Conservation (phyloP, 2,329 filamentous ascomycete species). For the Microcyclosporella mali region DNA sequence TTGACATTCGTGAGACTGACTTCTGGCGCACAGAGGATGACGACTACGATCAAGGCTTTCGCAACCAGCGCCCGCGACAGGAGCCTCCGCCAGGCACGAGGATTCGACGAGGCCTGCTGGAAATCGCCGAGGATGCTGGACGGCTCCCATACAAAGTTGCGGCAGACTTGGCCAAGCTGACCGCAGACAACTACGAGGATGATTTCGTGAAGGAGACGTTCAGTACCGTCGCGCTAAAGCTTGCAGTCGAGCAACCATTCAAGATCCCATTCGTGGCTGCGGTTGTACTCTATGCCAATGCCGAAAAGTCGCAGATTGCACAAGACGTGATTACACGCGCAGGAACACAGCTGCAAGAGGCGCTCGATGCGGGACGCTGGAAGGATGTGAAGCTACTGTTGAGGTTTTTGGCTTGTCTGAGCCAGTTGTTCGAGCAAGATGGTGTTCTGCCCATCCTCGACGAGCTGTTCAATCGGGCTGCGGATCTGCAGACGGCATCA, state of each 20-base stretch:
- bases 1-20: constrained; percentile 2
- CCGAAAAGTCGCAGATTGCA: constrained; percentile 67
- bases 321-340: constrained; percentile 62
- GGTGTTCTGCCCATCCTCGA: constrained; percentile 80
- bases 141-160: constrained; percentile 75
- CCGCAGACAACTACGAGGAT: constrained; percentile 81
- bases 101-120: constrained; percentile 70
- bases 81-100: constrained; percentile 59
- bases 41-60: constrained; percentile 65
- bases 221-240: constrained; percentile 65
- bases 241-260: constrained; percentile 86
- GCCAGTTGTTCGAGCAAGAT: constrained; percentile 71
- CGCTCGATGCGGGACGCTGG: constrained; percentile 71
- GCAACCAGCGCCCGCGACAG: constrained; percentile 66
- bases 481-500: constrained; percentile 85
- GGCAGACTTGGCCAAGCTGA: constrained; percentile 64
- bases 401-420: constrained; percentile 82
- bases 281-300: constrained; percentile 73
- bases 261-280: constrained; percentile 95
- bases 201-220: constrained; percentile 69
- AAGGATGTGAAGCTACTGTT: constrained; percentile 84
- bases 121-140: constrained; percentile 74
- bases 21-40: constrained; percentile 58
- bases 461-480: constrained; percentile 85
- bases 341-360: constrained; percentile 56